A percentile compares a stretch with the other conserved stretches of the same genome.
These are phyloP conservation scores for Phalaenopsis equestris DNA, from an alignment of 106 monocot species.

Conservation along the genomic window DNA sequence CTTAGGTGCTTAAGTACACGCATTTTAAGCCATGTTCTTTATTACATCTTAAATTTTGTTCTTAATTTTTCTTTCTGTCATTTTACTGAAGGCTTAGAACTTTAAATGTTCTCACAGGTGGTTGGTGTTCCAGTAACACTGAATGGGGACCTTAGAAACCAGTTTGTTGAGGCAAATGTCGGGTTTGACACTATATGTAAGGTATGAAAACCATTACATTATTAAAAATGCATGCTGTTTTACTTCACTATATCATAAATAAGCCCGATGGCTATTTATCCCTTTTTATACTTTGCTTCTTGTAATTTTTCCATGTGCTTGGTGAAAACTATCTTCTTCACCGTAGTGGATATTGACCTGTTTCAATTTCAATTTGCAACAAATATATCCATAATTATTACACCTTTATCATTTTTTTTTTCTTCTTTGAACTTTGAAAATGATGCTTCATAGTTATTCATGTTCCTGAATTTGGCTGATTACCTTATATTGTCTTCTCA, in stretches of 20 bases:
- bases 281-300: neutral
- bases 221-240: neutral
- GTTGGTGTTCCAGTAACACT: conserved; percentile 48
- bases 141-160: conserved; percentile 52
- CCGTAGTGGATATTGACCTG: neutral
- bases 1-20: neutral
- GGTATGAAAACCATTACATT: conserved; percentile 12
- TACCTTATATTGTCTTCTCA: neutral
- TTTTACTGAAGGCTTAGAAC: neutral
- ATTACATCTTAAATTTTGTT: neutral
- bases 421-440: neutral
- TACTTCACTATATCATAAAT: neutral
- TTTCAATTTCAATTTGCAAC: neutral
- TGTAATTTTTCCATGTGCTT: neutral
- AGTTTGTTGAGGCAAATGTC: conserved; percentile 58
- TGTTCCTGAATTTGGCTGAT: neutral
- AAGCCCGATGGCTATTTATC: neutral
- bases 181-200: conserved; percentile 58
- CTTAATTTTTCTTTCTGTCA: neutral
- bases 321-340: neutral
- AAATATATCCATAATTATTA: neutral
- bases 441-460: neutral
- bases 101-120: conserved; percentile 19
- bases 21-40: neutral
- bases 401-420: neutral